These are phyloP conservation scores for Glutinoglossum americanum DNA, from an alignment of 495 filamentous ascomycete genomes.

Conservation along the genomic window DNA sequence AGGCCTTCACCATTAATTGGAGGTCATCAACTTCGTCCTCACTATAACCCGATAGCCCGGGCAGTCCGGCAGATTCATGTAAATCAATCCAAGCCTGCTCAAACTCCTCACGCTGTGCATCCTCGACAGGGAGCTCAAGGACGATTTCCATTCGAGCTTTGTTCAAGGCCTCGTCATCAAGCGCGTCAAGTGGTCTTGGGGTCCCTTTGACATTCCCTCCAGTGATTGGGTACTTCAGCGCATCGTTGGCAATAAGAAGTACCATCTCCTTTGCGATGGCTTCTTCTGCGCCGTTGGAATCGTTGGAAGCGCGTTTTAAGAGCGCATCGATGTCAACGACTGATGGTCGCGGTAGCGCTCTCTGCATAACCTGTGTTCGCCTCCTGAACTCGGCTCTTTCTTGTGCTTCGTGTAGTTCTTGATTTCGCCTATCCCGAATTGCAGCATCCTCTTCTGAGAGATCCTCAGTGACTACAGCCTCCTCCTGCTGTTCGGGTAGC, in stretches of 20 bases:
- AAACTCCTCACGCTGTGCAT: conserved; percentile 34
- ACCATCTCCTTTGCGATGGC: conserved; percentile 57
- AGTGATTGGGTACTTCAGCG: conserved; percentile 45
- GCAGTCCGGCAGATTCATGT: conserved; percentile 33
- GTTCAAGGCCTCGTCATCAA: conserved; percentile 51
- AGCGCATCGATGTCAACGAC: conserved; percentile 49
- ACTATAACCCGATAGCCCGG: conserved; percentile 57
- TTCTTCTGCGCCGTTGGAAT: conserved; percentile 31
- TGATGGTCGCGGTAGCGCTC: conserved; percentile 54
- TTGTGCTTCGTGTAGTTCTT: conserved; percentile 42
- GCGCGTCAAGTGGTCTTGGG: conserved; percentile 32
- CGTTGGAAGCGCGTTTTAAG: conserved; percentile 31
- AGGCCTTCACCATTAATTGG: conserved; percentile 36
- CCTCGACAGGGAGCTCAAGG: conserved; percentile 38
- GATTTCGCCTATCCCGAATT: conserved; percentile 51
- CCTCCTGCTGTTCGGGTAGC: conserved; percentile 63
- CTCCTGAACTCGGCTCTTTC: conserved; percentile 60
- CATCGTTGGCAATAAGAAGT: conserved; percentile 60
- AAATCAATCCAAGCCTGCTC: conserved; percentile 43
- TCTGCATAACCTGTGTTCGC: conserved; percentile 77
- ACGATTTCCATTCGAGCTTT: conserved; percentile 58
- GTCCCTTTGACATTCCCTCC: conserved; percentile 40
- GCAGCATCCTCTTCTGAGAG: conserved; percentile 65
- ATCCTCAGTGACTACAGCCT: conserved; percentile 30
- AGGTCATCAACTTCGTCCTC: conserved; percentile 46